phyloP scores from a whole-genome alignment of 805 yeast genomes.

The Sungouiella blattae region DNA sequence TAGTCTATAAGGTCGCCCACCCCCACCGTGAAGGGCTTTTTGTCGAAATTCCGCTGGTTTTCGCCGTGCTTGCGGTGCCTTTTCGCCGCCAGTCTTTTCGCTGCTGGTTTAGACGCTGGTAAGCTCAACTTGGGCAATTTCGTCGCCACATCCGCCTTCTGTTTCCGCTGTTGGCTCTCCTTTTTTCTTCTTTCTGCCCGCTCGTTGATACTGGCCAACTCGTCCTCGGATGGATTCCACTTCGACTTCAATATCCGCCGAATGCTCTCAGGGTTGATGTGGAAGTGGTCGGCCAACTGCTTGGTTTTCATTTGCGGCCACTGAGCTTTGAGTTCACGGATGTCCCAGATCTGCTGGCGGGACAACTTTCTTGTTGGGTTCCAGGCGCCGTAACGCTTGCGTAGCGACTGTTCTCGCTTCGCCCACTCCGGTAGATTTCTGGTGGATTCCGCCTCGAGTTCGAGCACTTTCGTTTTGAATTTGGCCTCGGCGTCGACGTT shows the following conservation, averaged over 20 bases:
- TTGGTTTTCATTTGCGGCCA: conserved; percentile 59
- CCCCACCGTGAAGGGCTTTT: conserved; percentile 19
- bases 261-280: conserved; percentile 77
- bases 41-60: conserved; percentile 6
- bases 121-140: background rate
- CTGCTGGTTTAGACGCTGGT: background rate
- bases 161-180: conserved; percentile 11
- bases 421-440: conserved; percentile 53
- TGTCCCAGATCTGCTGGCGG: conserved; percentile 63
- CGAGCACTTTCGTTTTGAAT: conserved; percentile 14
- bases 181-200: conserved; percentile 45
- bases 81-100: conserved; percentile 2
- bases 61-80: conserved; percentile 11
- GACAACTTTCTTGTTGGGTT: conserved; percentile 65
- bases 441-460: conserved; percentile 40
- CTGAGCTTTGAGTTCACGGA: conserved; percentile 52
- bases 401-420: conserved; percentile 60
- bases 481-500: conserved; percentile 5
- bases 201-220: conserved; percentile 39
- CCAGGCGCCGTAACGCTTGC: conserved; percentile 65
- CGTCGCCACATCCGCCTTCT: background rate
- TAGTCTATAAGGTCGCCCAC: conserved; percentile 26
- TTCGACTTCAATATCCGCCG: conserved; percentile 73
- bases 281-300: conserved; percentile 60
- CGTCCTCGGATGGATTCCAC: conserved; percentile 68